Percentiles rank a stretch among this genome's conserved stretches.
phyloP scores from a whole-genome alignment of 106 monocot genomes.

The Dendrobium catenatum region DNA sequence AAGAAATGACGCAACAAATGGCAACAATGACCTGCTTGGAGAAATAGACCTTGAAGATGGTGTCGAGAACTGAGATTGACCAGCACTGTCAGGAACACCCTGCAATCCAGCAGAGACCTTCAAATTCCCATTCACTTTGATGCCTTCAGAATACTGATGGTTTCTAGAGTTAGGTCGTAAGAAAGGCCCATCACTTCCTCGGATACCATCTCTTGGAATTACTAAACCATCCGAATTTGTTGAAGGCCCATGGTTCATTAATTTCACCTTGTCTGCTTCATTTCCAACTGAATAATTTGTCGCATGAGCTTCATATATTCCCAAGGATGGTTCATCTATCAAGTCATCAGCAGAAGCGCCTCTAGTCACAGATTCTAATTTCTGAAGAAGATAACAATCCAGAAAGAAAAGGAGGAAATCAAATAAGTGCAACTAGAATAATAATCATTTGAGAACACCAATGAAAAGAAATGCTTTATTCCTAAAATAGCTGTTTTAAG shows the following conservation, averaged over 20 bases:
- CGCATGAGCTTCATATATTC: constrained; percentile 12
- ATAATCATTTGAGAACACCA: not conserved
- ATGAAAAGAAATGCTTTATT: too few relatives aligned
- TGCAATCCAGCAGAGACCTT: constrained; percentile 34
- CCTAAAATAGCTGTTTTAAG: too few relatives aligned
- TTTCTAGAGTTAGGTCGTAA: constrained; percentile 19
- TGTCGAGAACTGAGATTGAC: constrained; percentile 54
- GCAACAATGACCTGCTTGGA: constrained; percentile 52
- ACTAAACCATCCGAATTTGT: constrained; percentile 23
- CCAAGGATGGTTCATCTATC: constrained; percentile 23
- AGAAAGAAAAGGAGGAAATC: not conserved
- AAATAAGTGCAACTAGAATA: not conserved
- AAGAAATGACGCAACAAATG: not conserved
- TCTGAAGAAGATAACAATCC: constrained; percentile 28
- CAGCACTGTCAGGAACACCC: constrained; percentile 27
- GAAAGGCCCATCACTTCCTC: constrained; percentile 28
- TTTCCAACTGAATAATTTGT: constrained; percentile 21
- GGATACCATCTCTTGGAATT: constrained; percentile 32
- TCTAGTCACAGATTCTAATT: constrained; percentile 27
- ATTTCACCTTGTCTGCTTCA: constrained; percentile 30
- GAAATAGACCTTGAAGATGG: constrained; percentile 81
- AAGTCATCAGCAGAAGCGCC: constrained; percentile 21
- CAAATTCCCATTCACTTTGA: constrained; percentile 31
- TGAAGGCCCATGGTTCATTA: constrained; percentile 21
- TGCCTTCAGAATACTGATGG: constrained; percentile 27